Percentiles rank a stretch among this genome's conserved stretches.
Conservation (phyloP, 2,329 filamentous ascomycete species). For the Ascochyta clinopodiicola region DNA sequence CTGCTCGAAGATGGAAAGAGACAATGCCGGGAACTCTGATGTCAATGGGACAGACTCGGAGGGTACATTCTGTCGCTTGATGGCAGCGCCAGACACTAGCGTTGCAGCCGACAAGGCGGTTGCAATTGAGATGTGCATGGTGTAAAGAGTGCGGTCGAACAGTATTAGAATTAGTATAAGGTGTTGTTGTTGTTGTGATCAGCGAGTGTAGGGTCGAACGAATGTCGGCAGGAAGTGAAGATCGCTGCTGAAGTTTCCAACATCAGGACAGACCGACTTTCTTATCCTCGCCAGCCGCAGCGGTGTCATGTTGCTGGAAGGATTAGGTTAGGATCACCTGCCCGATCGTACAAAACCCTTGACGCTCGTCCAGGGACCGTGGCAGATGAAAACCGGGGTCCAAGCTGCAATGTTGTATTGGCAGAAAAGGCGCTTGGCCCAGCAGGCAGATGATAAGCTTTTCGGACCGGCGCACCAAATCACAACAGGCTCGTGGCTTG, state of each 20-base stretch:
- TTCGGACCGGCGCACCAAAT: conserved; percentile 3
- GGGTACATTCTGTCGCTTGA: conserved; percentile 4
- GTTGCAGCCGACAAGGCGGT: conserved; percentile 15
- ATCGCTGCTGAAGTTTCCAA: conserved; percentile 14
- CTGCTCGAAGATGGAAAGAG: conserved; percentile 6
- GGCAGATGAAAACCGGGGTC: conserved; percentile 11
- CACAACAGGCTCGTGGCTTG: conserved; percentile 6
- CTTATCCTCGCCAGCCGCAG: conserved; percentile 8
- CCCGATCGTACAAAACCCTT: conserved; percentile 8
- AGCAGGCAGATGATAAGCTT: conserved; percentile 15
- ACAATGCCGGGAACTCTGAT: conserved; percentile 6
- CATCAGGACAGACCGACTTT: conserved; percentile 11
- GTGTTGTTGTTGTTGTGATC: background rate
- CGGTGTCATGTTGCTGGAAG: conserved; percentile 2
- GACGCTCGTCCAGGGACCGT: conserved; percentile 7
- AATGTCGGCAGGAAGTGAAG: conserved; percentile 12
- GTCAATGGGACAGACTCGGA: conserved; percentile 7
- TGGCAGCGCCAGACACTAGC: conserved; percentile 10
- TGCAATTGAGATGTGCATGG: conserved; percentile 13
- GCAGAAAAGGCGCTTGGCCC: conserved; percentile 7
- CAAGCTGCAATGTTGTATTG: conserved; percentile 16
- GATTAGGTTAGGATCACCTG: conserved; percentile 10
- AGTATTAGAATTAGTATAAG: conserved; percentile 11
- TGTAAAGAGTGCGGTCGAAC: background rate
- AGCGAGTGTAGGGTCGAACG: conserved; percentile 14